phyloP scores from a whole-genome alignment of 257 asterid genomes.

The Nicotiana undulata region DNA sequence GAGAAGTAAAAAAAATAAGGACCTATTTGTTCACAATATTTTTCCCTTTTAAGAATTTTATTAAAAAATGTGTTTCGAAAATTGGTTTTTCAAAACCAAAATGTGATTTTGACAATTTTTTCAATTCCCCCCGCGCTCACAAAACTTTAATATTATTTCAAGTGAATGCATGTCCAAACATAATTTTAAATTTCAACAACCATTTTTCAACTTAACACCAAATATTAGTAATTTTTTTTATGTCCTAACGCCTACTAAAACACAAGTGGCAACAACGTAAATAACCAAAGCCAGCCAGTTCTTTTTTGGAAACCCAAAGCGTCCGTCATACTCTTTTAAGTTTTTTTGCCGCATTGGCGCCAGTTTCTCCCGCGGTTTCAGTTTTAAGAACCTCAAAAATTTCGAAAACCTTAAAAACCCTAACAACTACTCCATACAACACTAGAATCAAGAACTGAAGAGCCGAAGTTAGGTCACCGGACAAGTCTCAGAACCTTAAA shows the following conservation, averaged over 20 bases:
- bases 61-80: too few species aligned
- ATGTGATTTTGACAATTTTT: too few species aligned
- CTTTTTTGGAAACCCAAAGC: not conserved
- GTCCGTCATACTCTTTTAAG: not conserved
- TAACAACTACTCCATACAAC: not conserved
- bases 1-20: too few species aligned
- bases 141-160: too few species aligned
- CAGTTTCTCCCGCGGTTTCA: constrained; percentile 9
- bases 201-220: too few species aligned
- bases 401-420: not conserved
- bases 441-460: not conserved
- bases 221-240: too few species aligned
- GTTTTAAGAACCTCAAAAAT: not conserved
- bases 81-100: too few species aligned
- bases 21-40: too few species aligned
- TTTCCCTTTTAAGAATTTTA: too few species aligned
- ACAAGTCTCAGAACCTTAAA: not conserved
- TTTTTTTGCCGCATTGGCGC: not conserved
- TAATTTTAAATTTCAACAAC: too few species aligned
- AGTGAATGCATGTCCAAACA: too few species aligned
- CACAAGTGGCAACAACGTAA: not conserved
- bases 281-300: not conserved
- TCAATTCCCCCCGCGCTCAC: too few species aligned
- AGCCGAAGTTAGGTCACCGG: not conserved
- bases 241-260: not conserved